Percentiles rank a stretch among this genome's conserved stretches.
These are phyloP conservation scores for Stagonosporopsis tanaceti DNA, from an alignment of 2,329 filamentous ascomycete genomes.

Conservation along the genomic window DNA sequence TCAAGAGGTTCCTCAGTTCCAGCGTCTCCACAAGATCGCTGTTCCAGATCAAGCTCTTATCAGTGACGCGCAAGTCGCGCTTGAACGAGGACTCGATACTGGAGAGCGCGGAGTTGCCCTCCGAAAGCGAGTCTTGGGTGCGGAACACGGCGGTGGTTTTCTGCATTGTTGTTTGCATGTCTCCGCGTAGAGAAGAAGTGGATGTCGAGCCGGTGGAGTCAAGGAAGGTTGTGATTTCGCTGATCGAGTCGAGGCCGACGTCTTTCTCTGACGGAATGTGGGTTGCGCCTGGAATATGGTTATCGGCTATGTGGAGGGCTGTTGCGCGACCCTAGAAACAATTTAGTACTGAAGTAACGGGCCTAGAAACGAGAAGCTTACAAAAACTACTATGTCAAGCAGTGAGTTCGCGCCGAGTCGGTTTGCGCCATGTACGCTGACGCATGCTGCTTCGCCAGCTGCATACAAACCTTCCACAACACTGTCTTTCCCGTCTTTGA, in stretches of 20 bases:
- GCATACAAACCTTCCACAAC: conserved; percentile 58
- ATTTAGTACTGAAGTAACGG: not conserved
- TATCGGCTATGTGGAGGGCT: conserved; percentile 53
- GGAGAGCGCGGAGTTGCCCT: conserved; percentile 46
- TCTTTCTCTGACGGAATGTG: conserved; percentile 46
- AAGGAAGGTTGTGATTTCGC: conserved; percentile 48
- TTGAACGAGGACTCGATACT: conserved; percentile 49
- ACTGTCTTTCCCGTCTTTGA: conserved; percentile 49
- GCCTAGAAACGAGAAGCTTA: conserved; percentile 18
- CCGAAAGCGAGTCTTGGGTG: conserved; percentile 48
- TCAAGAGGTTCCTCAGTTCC: conserved; percentile 57
- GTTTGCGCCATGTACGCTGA: conserved; percentile 60
- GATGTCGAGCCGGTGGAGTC: conserved; percentile 48
- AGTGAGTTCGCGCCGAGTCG: conserved; percentile 59
- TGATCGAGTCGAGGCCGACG: conserved; percentile 49
- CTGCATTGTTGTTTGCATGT: conserved; percentile 59
- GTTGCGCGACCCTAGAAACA: conserved; percentile 52
- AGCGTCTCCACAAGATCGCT: conserved; percentile 58
- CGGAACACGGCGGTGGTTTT: conserved; percentile 57
- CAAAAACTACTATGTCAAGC: conserved; percentile 60
- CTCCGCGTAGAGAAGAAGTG: conserved; percentile 49
- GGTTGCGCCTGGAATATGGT: conserved; percentile 48
- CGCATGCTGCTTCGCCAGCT: conserved; percentile 59
- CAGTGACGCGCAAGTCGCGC: conserved; percentile 49
- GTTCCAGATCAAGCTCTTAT: conserved; percentile 60